Evolutionary conservation across 2,329 filamentous ascomycete species (phyloP).

Genomic region (Fusarium caatingaense): DNA sequence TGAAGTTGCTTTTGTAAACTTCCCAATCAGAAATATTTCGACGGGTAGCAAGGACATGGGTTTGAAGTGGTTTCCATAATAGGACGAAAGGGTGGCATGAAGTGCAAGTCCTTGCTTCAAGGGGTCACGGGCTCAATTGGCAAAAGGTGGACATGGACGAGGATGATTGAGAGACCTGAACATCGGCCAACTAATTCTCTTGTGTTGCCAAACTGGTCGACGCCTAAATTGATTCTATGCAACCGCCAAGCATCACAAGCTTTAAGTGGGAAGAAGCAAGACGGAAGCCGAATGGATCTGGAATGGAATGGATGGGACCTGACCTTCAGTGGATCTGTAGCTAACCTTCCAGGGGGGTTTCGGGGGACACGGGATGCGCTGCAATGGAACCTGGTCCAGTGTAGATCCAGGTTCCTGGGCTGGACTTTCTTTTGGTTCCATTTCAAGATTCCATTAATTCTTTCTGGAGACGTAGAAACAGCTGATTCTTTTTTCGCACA

Average conservation of each 20-base stretch:
- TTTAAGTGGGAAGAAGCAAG: neutral
- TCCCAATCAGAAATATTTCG: slow-evolving; percentile 12
- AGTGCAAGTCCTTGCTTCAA: slow-evolving; percentile 27
- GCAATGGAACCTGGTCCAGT: slow-evolving; percentile 15
- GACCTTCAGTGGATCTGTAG: slow-evolving; percentile 15
- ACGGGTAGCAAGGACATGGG: slow-evolving; percentile 45
- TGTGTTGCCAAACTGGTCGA: slow-evolving; percentile 12
- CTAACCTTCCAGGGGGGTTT: neutral
- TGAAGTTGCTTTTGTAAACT: slow-evolving; percentile 22
- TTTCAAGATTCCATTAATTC: slow-evolving; percentile 1
- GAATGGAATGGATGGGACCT: slow-evolving; percentile 7
- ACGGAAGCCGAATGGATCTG: slow-evolving; percentile 13
- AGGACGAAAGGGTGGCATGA: slow-evolving; percentile 21
- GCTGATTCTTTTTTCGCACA: slow-evolving; percentile 11
- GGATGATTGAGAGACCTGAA: neutral
- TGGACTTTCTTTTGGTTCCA: neutral
- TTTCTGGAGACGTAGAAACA: slow-evolving; percentile 10
- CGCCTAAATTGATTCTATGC: slow-evolving; percentile 4
- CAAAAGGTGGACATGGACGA: neutral
- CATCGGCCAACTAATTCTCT: neutral
- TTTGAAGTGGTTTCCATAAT: slow-evolving; percentile 25
- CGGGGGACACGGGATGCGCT: neutral
- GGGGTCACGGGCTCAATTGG: slow-evolving; percentile 3
- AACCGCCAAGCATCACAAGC: slow-evolving; percentile 14
- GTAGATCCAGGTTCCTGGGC: slow-evolving; percentile 19